Percentiles rank a stretch among this genome's conserved stretches.
Conservation (phyloP, 129 eudicot species). For the Arctium lappa region DNA sequence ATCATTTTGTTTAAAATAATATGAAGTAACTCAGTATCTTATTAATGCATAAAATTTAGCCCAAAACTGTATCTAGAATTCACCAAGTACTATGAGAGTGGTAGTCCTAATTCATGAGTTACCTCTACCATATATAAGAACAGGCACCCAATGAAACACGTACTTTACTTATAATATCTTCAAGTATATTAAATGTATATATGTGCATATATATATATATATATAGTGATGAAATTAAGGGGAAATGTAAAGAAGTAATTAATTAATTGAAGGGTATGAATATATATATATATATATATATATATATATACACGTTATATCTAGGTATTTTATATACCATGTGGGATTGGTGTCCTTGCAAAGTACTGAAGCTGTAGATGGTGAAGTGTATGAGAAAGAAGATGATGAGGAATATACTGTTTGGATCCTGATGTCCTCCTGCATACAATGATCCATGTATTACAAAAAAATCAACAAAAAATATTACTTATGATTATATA, state of each 20-base stretch:
- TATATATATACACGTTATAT: not conserved
- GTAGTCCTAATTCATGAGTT: not conserved
- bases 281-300: not conserved
- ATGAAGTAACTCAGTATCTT: not conserved
- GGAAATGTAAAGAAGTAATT: not conserved
- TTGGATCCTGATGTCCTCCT: constrained; percentile 62
- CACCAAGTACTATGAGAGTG: not conserved
- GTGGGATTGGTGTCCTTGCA: constrained; percentile 50
- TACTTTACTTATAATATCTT: not conserved
- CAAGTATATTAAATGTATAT: not conserved
- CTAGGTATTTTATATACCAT: constrained; percentile 35
- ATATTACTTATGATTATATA: no score
- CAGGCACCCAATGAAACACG: not conserved
- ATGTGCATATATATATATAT: not conserved
- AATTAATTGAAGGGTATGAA: not conserved
- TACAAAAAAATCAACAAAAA: not conserved
- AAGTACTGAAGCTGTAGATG: constrained; percentile 42
- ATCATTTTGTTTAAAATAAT: not conserved
- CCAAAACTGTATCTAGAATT: not conserved
- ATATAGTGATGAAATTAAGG: not conserved
- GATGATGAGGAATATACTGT: constrained; percentile 49
- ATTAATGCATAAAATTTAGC: not conserved
- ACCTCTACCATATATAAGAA: not conserved
- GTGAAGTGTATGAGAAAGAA: constrained; percentile 46
- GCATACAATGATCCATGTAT: constrained; percentile 16